Evolutionary conservation across 768 basidiomycete genomes (phyloP).

Genomic region (Calocybe cyanea): DNA sequence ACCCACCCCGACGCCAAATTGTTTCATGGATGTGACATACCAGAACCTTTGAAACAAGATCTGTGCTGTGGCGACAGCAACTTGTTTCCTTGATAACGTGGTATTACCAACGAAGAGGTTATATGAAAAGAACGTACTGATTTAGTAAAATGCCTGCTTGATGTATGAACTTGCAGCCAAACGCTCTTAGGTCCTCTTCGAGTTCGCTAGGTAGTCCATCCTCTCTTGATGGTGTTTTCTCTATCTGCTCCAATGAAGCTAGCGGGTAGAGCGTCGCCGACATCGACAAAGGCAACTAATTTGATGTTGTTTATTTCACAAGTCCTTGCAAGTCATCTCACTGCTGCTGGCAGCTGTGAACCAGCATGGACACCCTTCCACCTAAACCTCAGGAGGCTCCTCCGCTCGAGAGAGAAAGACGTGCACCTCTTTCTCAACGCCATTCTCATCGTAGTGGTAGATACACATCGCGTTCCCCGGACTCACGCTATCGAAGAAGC

Average conservation of each 20-base stretch:
- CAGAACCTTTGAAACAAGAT: constrained; percentile 96
- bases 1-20: constrained; percentile 89
- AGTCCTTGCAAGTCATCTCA: neutral
- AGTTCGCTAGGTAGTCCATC: constrained; percentile 80
- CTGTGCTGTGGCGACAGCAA: constrained; percentile 94
- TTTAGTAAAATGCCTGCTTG: constrained; percentile 89
- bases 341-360: neutral
- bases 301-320: constrained; percentile 11
- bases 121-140: constrained; percentile 53
- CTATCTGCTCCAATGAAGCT: constrained; percentile 75
- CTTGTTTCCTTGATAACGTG: constrained; percentile 70
- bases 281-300: constrained; percentile 31
- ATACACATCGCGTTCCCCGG: constrained; percentile 7
- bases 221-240: constrained; percentile 72
- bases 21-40: constrained; percentile 92
- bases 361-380: constrained; percentile 35
- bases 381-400: constrained; percentile 31
- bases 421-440: constrained; percentile 9
- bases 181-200: constrained; percentile 86
- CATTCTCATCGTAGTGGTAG: constrained; percentile 14
- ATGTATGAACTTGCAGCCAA: constrained; percentile 93
- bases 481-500: constrained; percentile 14
- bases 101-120: constrained; percentile 3
- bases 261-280: constrained; percentile 67
- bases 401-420: constrained; percentile 19